Evolutionary conservation across 768 basidiomycete species (phyloP).

Genomic region (Brasilioporus rufonigricans): DNA sequence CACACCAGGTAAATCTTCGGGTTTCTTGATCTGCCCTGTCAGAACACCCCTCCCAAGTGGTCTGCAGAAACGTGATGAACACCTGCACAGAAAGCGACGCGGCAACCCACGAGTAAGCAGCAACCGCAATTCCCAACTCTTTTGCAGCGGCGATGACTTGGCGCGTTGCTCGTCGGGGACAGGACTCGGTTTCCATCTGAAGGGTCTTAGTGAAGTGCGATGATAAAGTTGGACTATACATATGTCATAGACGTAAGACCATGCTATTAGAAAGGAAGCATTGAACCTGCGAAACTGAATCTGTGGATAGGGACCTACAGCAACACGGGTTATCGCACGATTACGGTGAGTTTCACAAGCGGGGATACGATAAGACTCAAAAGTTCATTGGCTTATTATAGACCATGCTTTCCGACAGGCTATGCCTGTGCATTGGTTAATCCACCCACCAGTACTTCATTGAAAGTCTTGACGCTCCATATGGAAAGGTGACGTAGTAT

Average conservation of each 20-base stretch:
- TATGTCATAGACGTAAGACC: constrained; percentile 62
- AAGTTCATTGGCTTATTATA: background rate
- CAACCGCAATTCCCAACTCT: constrained; percentile 54
- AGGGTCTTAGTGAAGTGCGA: background rate
- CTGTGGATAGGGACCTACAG: constrained; percentile 25
- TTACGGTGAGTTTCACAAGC: background rate
- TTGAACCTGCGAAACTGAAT: background rate
- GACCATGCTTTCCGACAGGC: background rate
- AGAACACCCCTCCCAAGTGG: constrained; percentile 52
- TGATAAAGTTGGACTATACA: background rate
- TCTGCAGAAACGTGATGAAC: constrained; percentile 26
- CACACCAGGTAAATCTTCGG: constrained; percentile 33
- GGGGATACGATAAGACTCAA: background rate
- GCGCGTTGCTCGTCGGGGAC: constrained; percentile 60
- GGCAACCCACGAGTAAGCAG: constrained; percentile 51
- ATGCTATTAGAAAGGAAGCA: constrained; percentile 26
- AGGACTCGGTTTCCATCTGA: constrained; percentile 42
- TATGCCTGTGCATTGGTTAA: background rate
- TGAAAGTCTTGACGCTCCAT: background rate
- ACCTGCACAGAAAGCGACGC: background rate
- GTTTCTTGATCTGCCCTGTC: constrained; percentile 44
- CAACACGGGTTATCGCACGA: constrained; percentile 28
- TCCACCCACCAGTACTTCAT: no score
- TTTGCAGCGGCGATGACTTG: constrained; percentile 54
- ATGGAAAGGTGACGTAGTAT: background rate